These are phyloP conservation scores for Flammula alnicola DNA, from an alignment of 1,284 basidiomycete genomes.

Conservation along the genomic window DNA sequence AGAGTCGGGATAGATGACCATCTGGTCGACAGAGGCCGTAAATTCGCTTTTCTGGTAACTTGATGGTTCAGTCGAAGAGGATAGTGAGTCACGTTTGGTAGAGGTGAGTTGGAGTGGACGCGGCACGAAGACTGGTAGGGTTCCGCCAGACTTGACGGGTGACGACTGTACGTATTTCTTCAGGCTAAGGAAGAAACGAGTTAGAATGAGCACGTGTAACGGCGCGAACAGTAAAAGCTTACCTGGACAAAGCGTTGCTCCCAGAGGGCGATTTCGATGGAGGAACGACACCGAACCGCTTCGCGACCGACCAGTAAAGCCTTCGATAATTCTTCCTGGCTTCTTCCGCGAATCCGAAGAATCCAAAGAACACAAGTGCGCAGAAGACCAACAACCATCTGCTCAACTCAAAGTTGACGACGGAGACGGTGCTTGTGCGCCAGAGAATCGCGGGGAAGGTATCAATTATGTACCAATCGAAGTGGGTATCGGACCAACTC, in stretches of 20 bases:
- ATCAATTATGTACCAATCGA: constrained; percentile 33
- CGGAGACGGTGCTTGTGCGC: constrained; percentile 1
- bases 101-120: no score
- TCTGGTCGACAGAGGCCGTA: no score
- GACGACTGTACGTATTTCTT: no score
- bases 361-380: constrained; percentile 60
- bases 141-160: no score
- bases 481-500: constrained; percentile 57
- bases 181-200: no score
- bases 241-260: background rate
- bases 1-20: no score
- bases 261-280: background rate
- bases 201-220: no score
- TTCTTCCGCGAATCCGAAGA: constrained; percentile 70
- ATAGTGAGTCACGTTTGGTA: no score
- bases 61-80: no score
- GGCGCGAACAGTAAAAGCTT: no score
- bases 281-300: constrained; percentile 44
- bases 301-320: constrained; percentile 45
- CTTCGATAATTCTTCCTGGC: constrained; percentile 42
- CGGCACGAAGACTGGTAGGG: no score
- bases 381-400: constrained; percentile 46
- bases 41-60: no score
- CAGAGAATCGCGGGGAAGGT: constrained; percentile 9
- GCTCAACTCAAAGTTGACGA: constrained; percentile 33